Evolutionary conservation across 176 grass and related monocot genomes (phyloP).

Genomic region (Musa itinerans): DNA sequence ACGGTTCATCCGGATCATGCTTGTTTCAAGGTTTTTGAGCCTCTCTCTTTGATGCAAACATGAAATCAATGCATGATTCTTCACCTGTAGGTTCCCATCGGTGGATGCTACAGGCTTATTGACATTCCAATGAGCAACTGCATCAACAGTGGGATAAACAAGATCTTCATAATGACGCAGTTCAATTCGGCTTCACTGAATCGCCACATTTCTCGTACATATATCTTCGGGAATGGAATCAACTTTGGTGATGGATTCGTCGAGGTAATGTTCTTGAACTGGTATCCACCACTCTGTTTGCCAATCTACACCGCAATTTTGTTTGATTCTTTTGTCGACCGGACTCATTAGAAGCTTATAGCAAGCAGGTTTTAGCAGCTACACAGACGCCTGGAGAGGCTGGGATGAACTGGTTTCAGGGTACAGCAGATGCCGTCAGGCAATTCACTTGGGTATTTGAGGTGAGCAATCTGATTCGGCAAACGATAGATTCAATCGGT

Average conservation of each 20-base stretch:
- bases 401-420: slow-evolving; percentile 58
- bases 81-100: slow-evolving; percentile 46
- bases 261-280: slow-evolving; percentile 34
- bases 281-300: too few relatives aligned
- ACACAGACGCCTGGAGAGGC: slow-evolving; percentile 58
- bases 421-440: slow-evolving; percentile 54
- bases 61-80: neutral
- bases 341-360: neutral
- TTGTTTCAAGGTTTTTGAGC: too few relatives aligned
- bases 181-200: slow-evolving; percentile 67
- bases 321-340: too few relatives aligned
- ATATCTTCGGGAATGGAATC: slow-evolving; percentile 46
- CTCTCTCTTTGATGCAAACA: neutral
- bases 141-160: slow-evolving; percentile 69
- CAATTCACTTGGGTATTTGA: slow-evolving; percentile 75
- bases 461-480: slow-evolving; percentile 10
- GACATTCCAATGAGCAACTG: slow-evolving; percentile 79
- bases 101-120: slow-evolving; percentile 68
- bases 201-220: slow-evolving; percentile 55
- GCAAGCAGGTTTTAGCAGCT: slow-evolving; percentile 56
- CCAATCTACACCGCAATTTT: too few relatives aligned
- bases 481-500: neutral
- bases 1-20: too few relatives aligned
- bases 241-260: slow-evolving; percentile 65
- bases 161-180: slow-evolving; percentile 75